Percentiles rank a stretch among this genome's conserved stretches.
phyloP scores from a whole-genome alignment of 2,329 filamentous ascomycete species.

The Juglanconis sp. region DNA sequence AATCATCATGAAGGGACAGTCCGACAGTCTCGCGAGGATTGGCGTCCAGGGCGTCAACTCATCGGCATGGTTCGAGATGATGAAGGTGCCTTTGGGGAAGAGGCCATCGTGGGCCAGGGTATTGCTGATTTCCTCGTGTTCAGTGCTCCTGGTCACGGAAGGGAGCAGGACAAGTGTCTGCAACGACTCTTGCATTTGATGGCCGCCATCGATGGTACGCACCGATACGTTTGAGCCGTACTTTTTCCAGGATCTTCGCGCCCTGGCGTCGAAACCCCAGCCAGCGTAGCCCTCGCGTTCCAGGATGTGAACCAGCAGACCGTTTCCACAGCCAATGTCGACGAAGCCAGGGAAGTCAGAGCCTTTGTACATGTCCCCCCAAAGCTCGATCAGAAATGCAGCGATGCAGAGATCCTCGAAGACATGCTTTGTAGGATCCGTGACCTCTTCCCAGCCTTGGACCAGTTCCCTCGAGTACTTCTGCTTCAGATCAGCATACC shows the following conservation, averaged over 20 bases:
- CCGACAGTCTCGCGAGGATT: constrained; percentile 71
- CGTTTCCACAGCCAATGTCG: constrained; percentile 95
- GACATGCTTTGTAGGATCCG: constrained; percentile 86
- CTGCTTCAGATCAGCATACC: constrained; percentile 75
- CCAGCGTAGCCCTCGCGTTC: constrained; percentile 76
- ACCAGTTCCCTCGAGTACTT: constrained; percentile 72
- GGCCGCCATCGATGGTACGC: constrained; percentile 31
- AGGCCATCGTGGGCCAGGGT: constrained; percentile 52
- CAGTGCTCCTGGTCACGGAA: constrained; percentile 30
- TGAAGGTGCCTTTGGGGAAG: constrained; percentile 76
- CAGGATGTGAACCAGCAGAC: constrained; percentile 81
- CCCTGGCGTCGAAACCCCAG: constrained; percentile 89
- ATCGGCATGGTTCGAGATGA: constrained; percentile 95
- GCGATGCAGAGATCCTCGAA: constrained; percentile 93
- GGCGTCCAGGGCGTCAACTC: constrained; percentile 96
- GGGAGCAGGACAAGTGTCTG: constrained; percentile 43
- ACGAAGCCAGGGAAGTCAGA: constrained; percentile 78
- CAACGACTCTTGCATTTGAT: constrained; percentile 11
- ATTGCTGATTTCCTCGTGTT: constrained; percentile 19
- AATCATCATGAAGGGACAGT: constrained; percentile 84
- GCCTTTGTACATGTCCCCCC: constrained; percentile 73
- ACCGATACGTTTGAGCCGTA: constrained; percentile 47
- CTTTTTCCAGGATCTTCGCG: constrained; percentile 76
- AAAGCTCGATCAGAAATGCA: constrained; percentile 88
- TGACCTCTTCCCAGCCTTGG: constrained; percentile 77